A percentile compares a stretch with the other conserved stretches of the same genome.
Conservation (phyloP, 257 asterid genomes). For the Primulina tabacum region DNA sequence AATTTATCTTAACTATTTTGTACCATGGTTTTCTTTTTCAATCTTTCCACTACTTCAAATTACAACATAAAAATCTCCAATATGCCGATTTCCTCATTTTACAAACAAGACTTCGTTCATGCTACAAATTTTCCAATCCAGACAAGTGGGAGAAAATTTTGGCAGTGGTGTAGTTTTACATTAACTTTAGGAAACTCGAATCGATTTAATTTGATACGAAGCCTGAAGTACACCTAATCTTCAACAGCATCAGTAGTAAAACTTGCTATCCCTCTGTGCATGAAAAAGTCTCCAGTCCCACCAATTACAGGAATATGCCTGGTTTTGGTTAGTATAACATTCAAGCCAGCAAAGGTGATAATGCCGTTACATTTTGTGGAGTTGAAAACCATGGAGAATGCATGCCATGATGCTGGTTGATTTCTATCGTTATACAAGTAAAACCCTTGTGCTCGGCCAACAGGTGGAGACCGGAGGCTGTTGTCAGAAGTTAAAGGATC, state of each 20-base stretch:
- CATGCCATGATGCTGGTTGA: slow-evolving; percentile 37
- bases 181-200: no score
- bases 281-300: slow-evolving; percentile 56
- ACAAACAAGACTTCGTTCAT: no score
- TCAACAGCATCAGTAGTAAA: slow-evolving; percentile 40
- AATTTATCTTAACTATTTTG: no score
- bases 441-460: slow-evolving; percentile 50
- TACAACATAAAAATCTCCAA: no score
- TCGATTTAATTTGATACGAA: slow-evolving; percentile 2
- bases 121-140: no score
- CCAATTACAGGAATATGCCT: slow-evolving; percentile 50
- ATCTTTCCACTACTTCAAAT: no score
- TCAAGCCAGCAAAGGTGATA: slow-evolving; percentile 47
- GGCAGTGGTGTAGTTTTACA: no score
- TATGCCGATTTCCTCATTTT: no score
- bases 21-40: no score
- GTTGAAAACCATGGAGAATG: slow-evolving; percentile 39
- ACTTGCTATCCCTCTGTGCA: slow-evolving; percentile 49
- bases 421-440: slow-evolving; percentile 37
- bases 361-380: slow-evolving; percentile 41
- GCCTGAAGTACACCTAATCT: slow-evolving; percentile 40
- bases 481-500: slow-evolving; percentile 46
- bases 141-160: no score
- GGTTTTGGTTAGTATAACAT: slow-evolving; percentile 40
- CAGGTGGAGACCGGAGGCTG: slow-evolving; percentile 36